Base-by-base conservation (phyloP, 345 rosid genomes). In the Sonneratia caseolaris region DNA sequence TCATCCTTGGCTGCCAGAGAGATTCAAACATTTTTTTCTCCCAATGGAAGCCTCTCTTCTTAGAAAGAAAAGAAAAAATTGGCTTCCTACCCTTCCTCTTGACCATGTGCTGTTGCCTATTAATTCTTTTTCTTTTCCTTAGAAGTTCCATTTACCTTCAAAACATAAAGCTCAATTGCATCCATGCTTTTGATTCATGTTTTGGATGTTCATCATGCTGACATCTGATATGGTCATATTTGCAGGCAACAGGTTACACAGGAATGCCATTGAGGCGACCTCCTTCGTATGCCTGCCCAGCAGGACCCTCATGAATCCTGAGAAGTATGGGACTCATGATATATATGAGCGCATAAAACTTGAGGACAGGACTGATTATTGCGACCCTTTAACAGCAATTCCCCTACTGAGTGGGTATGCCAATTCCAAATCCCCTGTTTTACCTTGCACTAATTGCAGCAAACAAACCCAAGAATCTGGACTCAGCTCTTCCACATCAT, bases 211-310 rank as follows among this genome's bases (percentile, higher is more conserved):
- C 10, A 70, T 70, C 35, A n/a, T 38, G 37, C 43, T 65, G 68
- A 43, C 37, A 51, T 32, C n/a, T 13, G 12, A 6, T 72, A 5
- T 18, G 21, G 7, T 14, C 19, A 5, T 43, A 64, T 22, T 78
- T 74, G 76, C 75, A 69, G 83, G 84, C 42, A 70, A 78, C 74
- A 79, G 79, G 72, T 79, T 79, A 79, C 76, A 72, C 3, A 81
- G 81, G 48, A 75, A 65, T 66, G 68, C 77, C 55, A 75, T 79
- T 37, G 59, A 74, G 27, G 59, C 79, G 72, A 38, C 92, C 66
- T 84, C 89, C 45, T 85, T 90, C 68, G 78, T 84, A 64, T 86
- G 88, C 82, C 82, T 86, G 43, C 83, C 88, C 51, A 13, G 51
- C 51, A 47, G 51, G 51, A 47, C 51, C 70, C 71, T 76, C 56